Evolutionary conservation across 1,284 basidiomycete species (phyloP), one percentile per base, ranked within the genome.

Genomic region (Irpex rosettiformis): DNA sequence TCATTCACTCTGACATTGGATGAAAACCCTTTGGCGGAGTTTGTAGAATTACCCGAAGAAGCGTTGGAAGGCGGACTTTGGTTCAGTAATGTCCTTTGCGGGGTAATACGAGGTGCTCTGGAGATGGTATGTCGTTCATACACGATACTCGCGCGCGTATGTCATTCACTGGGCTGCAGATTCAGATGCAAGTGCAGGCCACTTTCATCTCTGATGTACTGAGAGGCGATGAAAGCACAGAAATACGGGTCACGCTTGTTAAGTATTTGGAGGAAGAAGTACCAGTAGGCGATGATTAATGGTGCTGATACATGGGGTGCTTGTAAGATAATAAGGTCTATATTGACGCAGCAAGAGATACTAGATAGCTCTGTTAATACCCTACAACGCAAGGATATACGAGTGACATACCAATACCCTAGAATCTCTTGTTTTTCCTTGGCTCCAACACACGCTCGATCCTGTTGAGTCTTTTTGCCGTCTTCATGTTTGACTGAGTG

Each of bases 51-150:
- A 47, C 97, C 97, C 0, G 89, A 94, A 56, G 96, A 98, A 66
- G 96, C 88, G 3, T 77, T 94, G 52, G 91, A 94, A 69, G 93
- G 93, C 8, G 96, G 95, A 0, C 76, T 99, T 30, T 97, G 94
- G 94, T 99, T 96, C 73, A 94, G 92, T 70, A 99, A 99, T 72
- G 89, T 99, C 27, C 76, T 97, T 0, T 96, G 94, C 64, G 97
- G 97, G 2, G 96, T 99, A 2, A 74, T 99, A 52, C 79, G 96
- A 56, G 97, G 97, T 1, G 87, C 95, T 24, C 72, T 99, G 54
- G 97, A 99, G 75, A 99, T 99, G 97, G 97, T 97, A 66, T 64
- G 83, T 76, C 45, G 30, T 18, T 22, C 16, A 27, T 48, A 45
- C 8, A 29, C 22, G 49, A 27, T 21, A 24, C 22, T 21, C 42